A percentile compares a stretch with the other conserved stretches of the same genome.
Evolutionary conservation across 2,329 filamentous ascomycete species (phyloP).

Genomic region (Anthostomella pinea): DNA sequence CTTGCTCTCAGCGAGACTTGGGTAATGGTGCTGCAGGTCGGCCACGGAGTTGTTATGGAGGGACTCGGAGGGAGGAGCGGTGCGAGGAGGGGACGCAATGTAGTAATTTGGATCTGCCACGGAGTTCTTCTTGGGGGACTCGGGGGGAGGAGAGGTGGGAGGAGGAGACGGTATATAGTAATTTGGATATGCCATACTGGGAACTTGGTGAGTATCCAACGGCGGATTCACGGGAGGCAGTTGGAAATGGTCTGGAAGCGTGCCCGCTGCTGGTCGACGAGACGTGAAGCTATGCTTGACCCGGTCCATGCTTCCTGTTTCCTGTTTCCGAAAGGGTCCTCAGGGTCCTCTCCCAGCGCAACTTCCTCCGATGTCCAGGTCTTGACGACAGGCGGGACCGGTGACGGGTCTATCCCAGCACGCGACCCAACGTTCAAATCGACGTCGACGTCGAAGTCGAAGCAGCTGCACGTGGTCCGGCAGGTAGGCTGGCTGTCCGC

Average conservation of each 20-base stretch:
- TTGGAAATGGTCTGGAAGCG: slow-evolving; percentile 52
- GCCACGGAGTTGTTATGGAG: slow-evolving; percentile 6
- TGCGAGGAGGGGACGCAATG: slow-evolving; percentile 10
- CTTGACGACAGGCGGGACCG: no score
- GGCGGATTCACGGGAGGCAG: slow-evolving; percentile 33
- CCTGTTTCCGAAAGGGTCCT: no score
- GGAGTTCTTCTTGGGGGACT: slow-evolving; percentile 7
- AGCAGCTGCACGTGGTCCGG: no score
- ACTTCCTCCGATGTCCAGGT: no score
- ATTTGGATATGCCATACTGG: slow-evolving; percentile 31
- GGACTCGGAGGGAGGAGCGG: slow-evolving; percentile 6
- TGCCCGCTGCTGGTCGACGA: slow-evolving; percentile 66
- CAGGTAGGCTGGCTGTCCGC: no score
- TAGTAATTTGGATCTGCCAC: slow-evolving; percentile 21
- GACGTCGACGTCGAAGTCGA: no score
- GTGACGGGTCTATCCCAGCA: not conserved
- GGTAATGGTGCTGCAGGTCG: slow-evolving; percentile 5
- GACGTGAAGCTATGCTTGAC: slow-evolving; percentile 58
- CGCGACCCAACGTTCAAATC: no score
- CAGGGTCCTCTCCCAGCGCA: slow-evolving; percentile 7
- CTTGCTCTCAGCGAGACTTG: slow-evolving; percentile 8
- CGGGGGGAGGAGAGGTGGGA: slow-evolving; percentile 7
- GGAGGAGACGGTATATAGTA: slow-evolving; percentile 11
- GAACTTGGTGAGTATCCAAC: slow-evolving; percentile 32
- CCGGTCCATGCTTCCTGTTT: slow-evolving; percentile 32